These are phyloP conservation scores for Suhomyces sp. DNA, from an alignment of 805 yeast species.

Conservation along the genomic window DNA sequence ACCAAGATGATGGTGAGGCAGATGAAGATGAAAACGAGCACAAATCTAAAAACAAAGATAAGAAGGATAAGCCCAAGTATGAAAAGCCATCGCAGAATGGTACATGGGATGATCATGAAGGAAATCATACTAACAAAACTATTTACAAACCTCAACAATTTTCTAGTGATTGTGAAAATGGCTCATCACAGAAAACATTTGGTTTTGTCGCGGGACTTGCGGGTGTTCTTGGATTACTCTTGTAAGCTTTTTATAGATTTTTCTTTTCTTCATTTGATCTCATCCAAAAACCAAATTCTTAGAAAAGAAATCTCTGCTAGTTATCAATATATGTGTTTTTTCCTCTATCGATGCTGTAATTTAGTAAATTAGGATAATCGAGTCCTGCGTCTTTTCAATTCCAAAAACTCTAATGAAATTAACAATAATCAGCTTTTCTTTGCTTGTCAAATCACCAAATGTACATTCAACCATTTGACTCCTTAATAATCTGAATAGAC, in stretches of 20 bases:
- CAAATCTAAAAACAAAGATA: neutral
- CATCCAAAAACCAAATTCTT: neutral
- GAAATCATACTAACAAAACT: conserved; percentile 8
- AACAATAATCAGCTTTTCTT: conserved; percentile 27
- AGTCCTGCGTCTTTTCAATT: conserved; percentile 28
- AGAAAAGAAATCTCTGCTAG: neutral
- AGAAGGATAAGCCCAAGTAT: neutral
- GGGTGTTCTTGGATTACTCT: conserved; percentile 9
- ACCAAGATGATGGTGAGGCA: conserved; percentile 3
- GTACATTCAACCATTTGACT: conserved; percentile 17
- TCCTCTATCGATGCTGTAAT: neutral
- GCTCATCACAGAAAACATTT: conserved; percentile 6
- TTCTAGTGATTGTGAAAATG: conserved; percentile 11
- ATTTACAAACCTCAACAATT: conserved; percentile 7
- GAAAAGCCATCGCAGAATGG: neutral
- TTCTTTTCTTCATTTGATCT: neutral
- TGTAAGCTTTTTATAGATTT: conserved; percentile 3
- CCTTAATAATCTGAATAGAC: conserved; percentile 13
- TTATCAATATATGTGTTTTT: neutral
- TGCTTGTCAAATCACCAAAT: conserved; percentile 20
- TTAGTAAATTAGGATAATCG: conserved; percentile 7
- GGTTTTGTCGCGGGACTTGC: conserved; percentile 11
- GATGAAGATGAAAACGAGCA: neutral
- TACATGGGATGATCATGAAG: neutral
- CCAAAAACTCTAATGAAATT: conserved; percentile 47